Conservation (phyloP, 2,329 filamentous ascomycete genomes). For the Nemania abortiva region DNA sequence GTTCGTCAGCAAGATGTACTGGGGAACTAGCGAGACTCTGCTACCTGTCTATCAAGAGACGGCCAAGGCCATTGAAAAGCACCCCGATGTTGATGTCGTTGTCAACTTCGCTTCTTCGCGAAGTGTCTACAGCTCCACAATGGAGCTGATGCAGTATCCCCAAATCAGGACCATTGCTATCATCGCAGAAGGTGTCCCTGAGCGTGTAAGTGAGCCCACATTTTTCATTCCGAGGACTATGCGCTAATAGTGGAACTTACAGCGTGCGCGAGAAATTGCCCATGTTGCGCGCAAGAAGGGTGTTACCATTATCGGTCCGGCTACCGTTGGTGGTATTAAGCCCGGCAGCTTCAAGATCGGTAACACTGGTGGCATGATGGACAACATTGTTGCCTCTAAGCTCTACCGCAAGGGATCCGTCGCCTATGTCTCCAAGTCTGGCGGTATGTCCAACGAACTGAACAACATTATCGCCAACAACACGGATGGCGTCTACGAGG, state of each 20-base stretch:
- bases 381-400: conserved; percentile 99
- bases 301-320: conserved; percentile 97
- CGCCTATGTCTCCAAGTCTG: conserved; percentile 99
- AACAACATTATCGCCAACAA: conserved; percentile 99
- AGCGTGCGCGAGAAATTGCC: conserved; percentile 98
- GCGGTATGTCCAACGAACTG: conserved; percentile 99
- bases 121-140: conserved; percentile 97
- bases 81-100: conserved; percentile 95
- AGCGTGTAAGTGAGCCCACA: conserved; percentile 76
- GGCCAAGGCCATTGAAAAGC: conserved; percentile 93
- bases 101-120: conserved; percentile 99
- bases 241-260: conserved; percentile 47
- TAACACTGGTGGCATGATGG: conserved; percentile 99
- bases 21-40: conserved; percentile 99
- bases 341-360: conserved; percentile 99
- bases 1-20: conserved; percentile 99
- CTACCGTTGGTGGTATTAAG: conserved; percentile 99
- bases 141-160: conserved; percentile 97
- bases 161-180: conserved; percentile 99
- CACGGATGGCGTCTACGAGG: conserved; percentile 98
- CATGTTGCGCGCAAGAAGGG: conserved; percentile 98
- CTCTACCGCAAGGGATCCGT: conserved; percentile 99
- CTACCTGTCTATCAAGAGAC: conserved; percentile 98
- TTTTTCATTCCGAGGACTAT: conserved; percentile 5
- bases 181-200: conserved; percentile 98